Conservation (phyloP, 2,329 filamentous ascomycete species). For the Fusarium oligoseptatum region DNA sequence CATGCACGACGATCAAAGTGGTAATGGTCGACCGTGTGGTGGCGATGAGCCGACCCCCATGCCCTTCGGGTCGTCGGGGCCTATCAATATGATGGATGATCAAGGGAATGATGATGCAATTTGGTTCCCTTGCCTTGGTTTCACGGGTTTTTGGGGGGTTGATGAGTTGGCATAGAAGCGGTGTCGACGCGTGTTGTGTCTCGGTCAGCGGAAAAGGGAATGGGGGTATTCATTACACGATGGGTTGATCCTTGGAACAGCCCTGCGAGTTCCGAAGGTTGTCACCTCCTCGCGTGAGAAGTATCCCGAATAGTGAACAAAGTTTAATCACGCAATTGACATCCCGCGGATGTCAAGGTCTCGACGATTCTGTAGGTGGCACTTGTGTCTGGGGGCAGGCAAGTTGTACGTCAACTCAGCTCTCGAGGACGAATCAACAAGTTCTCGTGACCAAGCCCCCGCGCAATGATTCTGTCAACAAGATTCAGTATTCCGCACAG, state of each 20-base stretch:
- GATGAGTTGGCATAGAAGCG: conserved; percentile 10
- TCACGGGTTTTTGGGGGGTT: conserved; percentile 11
- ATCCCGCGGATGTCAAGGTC: conserved; percentile 16
- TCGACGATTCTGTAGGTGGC: neutral
- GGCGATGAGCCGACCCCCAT: conserved; percentile 38
- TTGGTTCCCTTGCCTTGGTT: neutral
- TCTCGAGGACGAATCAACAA: neutral
- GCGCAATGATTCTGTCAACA: neutral
- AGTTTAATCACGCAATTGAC: conserved; percentile 40
- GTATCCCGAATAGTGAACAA: conserved; percentile 17
- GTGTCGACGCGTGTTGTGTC: neutral
- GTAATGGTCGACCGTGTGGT: conserved; percentile 38
- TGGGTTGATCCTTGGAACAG: neutral
- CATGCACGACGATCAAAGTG: conserved; percentile 35
- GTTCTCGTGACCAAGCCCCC: neutral
- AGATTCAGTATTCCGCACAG: neutral
- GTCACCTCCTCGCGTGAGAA: conserved; percentile 20
- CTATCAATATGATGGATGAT: conserved; percentile 22
- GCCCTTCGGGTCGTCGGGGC: conserved; percentile 41
- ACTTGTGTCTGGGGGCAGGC: conserved; percentile 8
- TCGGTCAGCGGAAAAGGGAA: neutral
- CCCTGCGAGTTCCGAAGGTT: conserved; percentile 39
- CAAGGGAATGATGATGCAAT: conserved; percentile 35
- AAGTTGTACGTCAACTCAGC: conserved; percentile 13
- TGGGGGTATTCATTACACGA: neutral